These are phyloP conservation scores for Fusarium foetens DNA, from an alignment of 2,329 filamentous ascomycete species.

Conservation along the genomic window DNA sequence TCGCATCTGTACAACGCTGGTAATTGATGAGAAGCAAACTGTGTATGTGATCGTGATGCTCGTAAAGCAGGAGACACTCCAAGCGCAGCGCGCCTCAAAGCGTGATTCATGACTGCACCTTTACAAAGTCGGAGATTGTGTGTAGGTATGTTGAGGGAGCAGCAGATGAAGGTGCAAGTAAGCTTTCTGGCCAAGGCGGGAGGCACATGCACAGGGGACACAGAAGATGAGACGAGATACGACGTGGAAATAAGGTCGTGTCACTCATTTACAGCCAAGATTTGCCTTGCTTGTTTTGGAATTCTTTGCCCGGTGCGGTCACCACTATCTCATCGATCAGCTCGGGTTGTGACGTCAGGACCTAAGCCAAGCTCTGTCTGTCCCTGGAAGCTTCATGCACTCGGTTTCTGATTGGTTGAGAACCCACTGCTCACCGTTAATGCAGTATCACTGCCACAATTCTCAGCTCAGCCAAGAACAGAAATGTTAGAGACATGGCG, in stretches of 20 bases:
- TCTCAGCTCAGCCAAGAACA: conserved; percentile 13
- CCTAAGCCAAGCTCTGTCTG: conserved; percentile 7
- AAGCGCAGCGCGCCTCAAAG: conserved; percentile 29
- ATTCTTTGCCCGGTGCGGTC: conserved; percentile 15
- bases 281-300: neutral
- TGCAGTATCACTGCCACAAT: conserved; percentile 3
- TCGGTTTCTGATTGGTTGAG: conserved; percentile 8
- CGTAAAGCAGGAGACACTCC: conserved; percentile 30
- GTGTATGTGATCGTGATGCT: neutral
- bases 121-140: neutral
- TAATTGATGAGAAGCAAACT: conserved; percentile 4
- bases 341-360: conserved; percentile 30
- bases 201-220: neutral
- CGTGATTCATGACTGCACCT: conserved; percentile 28
- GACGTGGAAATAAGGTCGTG: conserved; percentile 26
- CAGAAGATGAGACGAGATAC: neutral
- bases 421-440: neutral
- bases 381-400: conserved; percentile 31
- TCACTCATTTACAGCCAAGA: conserved; percentile 4
- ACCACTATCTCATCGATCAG: conserved; percentile 28
- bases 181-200: conserved; percentile 19
- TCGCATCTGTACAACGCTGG: conserved; percentile 12
- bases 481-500: neutral
- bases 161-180: neutral
- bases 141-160: neutral